Conservation (phyloP, 169 alveolate species). For the Neospora caninum region DNA sequence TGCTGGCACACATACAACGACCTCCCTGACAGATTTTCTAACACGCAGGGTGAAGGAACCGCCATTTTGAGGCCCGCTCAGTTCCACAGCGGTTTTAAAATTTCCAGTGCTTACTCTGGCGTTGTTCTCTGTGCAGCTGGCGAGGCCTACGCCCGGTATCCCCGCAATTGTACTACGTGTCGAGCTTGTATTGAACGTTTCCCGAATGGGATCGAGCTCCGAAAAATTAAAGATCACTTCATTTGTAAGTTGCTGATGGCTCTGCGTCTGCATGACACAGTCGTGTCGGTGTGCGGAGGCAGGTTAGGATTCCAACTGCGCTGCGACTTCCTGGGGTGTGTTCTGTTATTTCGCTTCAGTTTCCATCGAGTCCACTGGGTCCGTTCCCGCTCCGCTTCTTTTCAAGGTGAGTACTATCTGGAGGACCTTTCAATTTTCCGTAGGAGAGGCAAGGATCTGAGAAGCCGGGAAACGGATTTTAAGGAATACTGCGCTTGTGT, state of each 20-base stretch:
- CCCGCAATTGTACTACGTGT: slow-evolving; percentile 96
- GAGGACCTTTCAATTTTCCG: background rate
- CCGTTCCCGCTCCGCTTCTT: slow-evolving; percentile 78
- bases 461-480: no score
- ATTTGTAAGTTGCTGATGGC: slow-evolving; percentile 73
- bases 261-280: background rate
- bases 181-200: slow-evolving; percentile 96
- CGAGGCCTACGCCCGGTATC: slow-evolving; percentile 86
- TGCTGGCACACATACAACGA: no score
- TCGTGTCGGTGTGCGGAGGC: no score
- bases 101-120: no score
- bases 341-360: slow-evolving; percentile 37
- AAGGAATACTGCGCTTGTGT: no score
- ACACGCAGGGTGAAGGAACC: no score
- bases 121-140: slow-evolving; percentile 70
- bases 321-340: background rate
- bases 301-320: background rate
- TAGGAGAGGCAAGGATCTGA: background rate
- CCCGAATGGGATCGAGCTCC: slow-evolving; percentile 80
- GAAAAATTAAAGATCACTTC: slow-evolving; percentile 85
- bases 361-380: slow-evolving; percentile 83
- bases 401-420: slow-evolving; percentile 58
- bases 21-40: no score
- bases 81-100: no score
- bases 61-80: no score